phyloP scores from a whole-genome alignment of 805 yeast genomes.

The Candida andamanensis region DNA sequence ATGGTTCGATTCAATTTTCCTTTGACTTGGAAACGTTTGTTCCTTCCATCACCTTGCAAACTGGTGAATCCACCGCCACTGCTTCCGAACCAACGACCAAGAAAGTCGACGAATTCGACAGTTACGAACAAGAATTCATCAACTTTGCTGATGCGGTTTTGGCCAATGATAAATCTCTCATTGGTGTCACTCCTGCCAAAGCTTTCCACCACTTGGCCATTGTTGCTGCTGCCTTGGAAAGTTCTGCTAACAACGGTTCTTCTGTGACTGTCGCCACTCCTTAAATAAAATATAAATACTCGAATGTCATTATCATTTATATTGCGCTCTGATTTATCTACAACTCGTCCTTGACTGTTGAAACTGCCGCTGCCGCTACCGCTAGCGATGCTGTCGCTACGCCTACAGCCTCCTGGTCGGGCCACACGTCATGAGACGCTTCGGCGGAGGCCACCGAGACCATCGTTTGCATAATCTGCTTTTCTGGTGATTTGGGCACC shows the following conservation, averaged over 20 bases:
- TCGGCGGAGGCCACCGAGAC: conserved; percentile 1
- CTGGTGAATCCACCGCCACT: conserved; percentile 27
- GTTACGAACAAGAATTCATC: conserved; percentile 43
- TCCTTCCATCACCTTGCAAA: conserved; percentile 35
- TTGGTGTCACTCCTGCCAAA: conserved; percentile 60
- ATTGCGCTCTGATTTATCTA: too few relatives aligned
- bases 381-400: too few relatives aligned
- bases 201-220: conserved; percentile 93
- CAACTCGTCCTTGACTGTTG: too few relatives aligned
- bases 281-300: too few relatives aligned
- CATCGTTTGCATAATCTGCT: conserved; percentile 1
- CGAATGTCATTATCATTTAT: too few relatives aligned
- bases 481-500: conserved; percentile 7
- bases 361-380: too few relatives aligned
- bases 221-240: conserved; percentile 78
- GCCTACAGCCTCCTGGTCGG: too few relatives aligned
- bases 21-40: conserved; percentile 46
- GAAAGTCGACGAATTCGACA: conserved; percentile 40
- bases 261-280: conserved; percentile 25
- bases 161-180: conserved; percentile 53
- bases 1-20: conserved; percentile 70
- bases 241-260: conserved; percentile 52
- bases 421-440: too few relatives aligned
- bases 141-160: conserved; percentile 54
- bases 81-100: conserved; percentile 49